Evolutionary conservation across 805 yeast species (phyloP).

Genomic region (Wickerhamiella azymoides): DNA sequence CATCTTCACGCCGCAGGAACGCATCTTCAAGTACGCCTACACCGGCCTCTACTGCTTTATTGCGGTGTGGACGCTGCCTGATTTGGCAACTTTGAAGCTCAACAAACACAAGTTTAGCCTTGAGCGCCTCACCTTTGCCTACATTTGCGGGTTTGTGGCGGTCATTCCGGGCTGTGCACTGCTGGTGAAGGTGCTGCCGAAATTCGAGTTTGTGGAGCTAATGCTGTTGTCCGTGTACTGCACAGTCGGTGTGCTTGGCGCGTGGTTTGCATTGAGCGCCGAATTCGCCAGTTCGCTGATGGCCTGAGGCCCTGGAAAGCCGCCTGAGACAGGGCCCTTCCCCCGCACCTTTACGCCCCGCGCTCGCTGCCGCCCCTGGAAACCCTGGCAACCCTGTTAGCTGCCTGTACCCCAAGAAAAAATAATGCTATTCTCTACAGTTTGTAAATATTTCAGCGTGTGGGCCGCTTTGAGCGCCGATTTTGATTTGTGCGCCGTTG

Average conservation of each 20-base stretch:
- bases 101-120: slow-evolving; percentile 37
- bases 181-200: slow-evolving; percentile 40
- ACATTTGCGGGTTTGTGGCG: slow-evolving; percentile 53
- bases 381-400: too few species aligned
- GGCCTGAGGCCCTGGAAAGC: too few species aligned
- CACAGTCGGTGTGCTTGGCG: slow-evolving; percentile 64
- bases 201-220: slow-evolving; percentile 58
- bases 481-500: too few species aligned
- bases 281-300: slow-evolving; percentile 5
- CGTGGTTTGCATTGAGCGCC: slow-evolving; percentile 48
- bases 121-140: slow-evolving; percentile 56
- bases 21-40: slow-evolving; percentile 59
- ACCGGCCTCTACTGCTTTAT: slow-evolving; percentile 78
- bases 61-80: slow-evolving; percentile 56
- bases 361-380: too few species aligned
- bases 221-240: slow-evolving; percentile 82
- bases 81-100: slow-evolving; percentile 19
- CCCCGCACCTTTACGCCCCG: too few species aligned
- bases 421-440: too few species aligned
- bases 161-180: slow-evolving; percentile 42
- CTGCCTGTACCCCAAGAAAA: too few species aligned
- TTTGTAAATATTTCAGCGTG: too few species aligned
- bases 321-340: too few species aligned
- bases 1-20: slow-evolving; percentile 64
- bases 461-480: too few species aligned